These are phyloP conservation scores for Sherardia arvensis DNA, from an alignment of 257 asterid species.

Conservation along the genomic window DNA sequence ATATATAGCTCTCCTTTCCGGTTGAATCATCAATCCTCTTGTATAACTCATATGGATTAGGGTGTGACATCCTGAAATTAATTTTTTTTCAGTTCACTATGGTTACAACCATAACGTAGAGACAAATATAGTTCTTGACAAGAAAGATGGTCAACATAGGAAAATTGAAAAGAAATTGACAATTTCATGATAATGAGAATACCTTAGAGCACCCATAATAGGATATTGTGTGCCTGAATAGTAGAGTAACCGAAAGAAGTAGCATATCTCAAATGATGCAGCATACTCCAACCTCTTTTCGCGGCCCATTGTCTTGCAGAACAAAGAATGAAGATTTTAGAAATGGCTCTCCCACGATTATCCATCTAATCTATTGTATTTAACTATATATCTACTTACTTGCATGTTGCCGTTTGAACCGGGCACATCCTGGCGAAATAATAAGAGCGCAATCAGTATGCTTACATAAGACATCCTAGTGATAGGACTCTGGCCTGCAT, in stretches of 20 bases:
- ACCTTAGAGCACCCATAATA: constrained; percentile 98
- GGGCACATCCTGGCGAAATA: constrained; percentile 63
- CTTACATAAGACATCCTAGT: neutral
- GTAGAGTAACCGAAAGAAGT: constrained; percentile 77
- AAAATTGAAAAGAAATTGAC: neutral
- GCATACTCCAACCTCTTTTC: constrained; percentile 83
- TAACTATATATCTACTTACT: constrained; percentile 42
- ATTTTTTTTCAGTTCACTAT: neutral
- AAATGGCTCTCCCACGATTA: constrained; percentile 3
- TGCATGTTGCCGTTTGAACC: constrained; percentile 93
- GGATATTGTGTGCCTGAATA: constrained; percentile 93
- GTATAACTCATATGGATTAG: constrained; percentile 70
- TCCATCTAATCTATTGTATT: constrained; percentile 4
- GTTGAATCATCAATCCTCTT: constrained; percentile 72
- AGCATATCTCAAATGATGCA: constrained; percentile 82
- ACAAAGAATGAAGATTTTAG: constrained; percentile 12
- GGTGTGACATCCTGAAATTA: constrained; percentile 73
- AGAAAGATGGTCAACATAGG: neutral
- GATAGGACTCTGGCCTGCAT: neutral
- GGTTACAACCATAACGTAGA: neutral
- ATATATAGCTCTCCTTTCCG: constrained; percentile 63
- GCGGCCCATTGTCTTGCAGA: constrained; percentile 88
- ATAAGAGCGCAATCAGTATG: neutral
- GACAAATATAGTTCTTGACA: neutral
- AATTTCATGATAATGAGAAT: constrained; percentile 2